phyloP scores from a whole-genome alignment of 2,329 filamentous ascomycete species.

The Neurospora sp. region DNA sequence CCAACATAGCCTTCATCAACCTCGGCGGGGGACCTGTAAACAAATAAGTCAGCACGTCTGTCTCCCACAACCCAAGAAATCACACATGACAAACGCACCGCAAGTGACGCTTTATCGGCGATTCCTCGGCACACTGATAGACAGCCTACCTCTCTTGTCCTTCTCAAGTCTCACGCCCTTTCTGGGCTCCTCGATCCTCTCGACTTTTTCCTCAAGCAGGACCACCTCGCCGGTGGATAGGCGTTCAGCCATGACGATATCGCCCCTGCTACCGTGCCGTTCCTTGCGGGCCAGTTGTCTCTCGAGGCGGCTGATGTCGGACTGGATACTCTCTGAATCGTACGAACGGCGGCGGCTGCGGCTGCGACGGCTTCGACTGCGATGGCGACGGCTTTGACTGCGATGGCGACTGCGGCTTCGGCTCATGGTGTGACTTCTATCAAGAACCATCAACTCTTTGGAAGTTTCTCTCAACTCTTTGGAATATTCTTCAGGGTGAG shows the following conservation, averaged over 20 bases:
- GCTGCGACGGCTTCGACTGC: conserved; percentile 27
- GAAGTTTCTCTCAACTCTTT: conserved; percentile 19
- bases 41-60: conserved; percentile 13
- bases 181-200: conserved; percentile 43
- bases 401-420: conserved; percentile 26
- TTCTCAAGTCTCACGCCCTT: conserved; percentile 65
- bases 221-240: conserved; percentile 53
- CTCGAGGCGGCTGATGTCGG: conserved; percentile 65
- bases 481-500: conserved; percentile 25
- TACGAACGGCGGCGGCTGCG: conserved; percentile 17
- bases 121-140: conserved; percentile 69
- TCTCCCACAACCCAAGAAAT: conserved; percentile 12
- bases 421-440: background rate
- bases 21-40: conserved; percentile 51
- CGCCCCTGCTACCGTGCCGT: conserved; percentile 33
- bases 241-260: conserved; percentile 47
- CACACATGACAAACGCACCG: conserved; percentile 23
- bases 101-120: conserved; percentile 38
- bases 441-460: conserved; percentile 4
- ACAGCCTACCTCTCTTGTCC: conserved; percentile 94
- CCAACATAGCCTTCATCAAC: conserved; percentile 60
- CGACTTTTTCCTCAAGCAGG: conserved; percentile 51
- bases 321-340: conserved; percentile 52
- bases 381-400: conserved; percentile 22
- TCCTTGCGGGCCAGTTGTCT: conserved; percentile 40